Percentiles rank a stretch among this genome's conserved stretches.
phyloP scores from a whole-genome alignment of 2,329 filamentous ascomycete species.

The Venturia aucupariae region DNA sequence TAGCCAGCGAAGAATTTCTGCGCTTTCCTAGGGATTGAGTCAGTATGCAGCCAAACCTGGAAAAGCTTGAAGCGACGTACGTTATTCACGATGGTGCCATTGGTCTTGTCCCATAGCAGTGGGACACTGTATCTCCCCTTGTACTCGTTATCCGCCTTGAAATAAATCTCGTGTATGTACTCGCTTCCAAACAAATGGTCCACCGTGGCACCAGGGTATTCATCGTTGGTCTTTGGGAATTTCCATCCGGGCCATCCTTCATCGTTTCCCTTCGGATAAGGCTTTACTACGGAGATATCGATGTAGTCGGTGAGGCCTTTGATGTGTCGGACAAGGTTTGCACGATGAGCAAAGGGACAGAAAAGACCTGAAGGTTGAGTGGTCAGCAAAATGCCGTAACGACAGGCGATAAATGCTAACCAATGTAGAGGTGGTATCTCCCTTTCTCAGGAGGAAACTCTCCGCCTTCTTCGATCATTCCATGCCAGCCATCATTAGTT shows the following conservation, averaged over 20 bases:
- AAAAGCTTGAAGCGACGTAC: background rate
- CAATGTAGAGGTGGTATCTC: constrained; percentile 89
- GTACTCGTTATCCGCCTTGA: constrained; percentile 62
- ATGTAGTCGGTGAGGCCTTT: constrained; percentile 88
- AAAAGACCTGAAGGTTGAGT: constrained; percentile 26
- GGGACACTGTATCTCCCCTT: constrained; percentile 78
- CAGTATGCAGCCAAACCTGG: too few relatives aligned
- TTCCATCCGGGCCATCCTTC: constrained; percentile 55
- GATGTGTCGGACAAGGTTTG: constrained; percentile 76
- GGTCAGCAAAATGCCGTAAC: background rate
- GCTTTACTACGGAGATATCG: constrained; percentile 73
- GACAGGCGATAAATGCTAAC: constrained; percentile 49
- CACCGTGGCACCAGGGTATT: constrained; percentile 46
- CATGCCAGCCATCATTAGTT: constrained; percentile 13
- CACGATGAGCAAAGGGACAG: constrained; percentile 85
- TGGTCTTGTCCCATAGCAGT: constrained; percentile 71
- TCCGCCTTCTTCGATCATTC: constrained; percentile 41
- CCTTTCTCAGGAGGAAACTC: constrained; percentile 77
- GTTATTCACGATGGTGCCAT: constrained; percentile 74
- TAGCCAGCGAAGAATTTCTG: constrained; percentile 88
- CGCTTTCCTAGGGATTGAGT: constrained; percentile 49
- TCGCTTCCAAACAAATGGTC: constrained; percentile 54
- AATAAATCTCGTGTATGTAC: constrained; percentile 76
- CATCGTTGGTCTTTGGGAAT: constrained; percentile 59
- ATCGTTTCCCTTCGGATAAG: constrained; percentile 62